Percentiles rank a stretch among this genome's conserved stretches.
These are phyloP conservation scores for Otatea glauca DNA, from an alignment of 176 grass and related monocot species.

Conservation along the genomic window DNA sequence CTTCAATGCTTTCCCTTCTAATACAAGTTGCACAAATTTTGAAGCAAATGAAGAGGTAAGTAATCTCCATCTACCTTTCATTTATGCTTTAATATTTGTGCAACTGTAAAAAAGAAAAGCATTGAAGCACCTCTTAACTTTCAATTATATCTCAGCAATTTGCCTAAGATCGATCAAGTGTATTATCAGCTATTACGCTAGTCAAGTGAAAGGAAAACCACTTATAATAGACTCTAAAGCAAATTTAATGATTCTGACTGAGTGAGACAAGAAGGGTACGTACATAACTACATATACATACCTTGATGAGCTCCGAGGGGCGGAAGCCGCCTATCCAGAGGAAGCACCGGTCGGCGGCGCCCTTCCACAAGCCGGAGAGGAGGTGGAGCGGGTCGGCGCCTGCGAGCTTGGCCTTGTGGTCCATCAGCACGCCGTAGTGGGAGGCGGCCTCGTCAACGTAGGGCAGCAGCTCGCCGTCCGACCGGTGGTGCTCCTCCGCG, in stretches of 20 bases:
- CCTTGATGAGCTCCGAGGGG: constrained; percentile 74
- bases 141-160: not conserved
- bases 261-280: not conserved
- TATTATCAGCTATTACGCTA: not conserved
- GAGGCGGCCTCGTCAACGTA: constrained; percentile 43
- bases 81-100: too few relatives aligned
- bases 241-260: not conserved
- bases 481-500: constrained; percentile 47
- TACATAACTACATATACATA: not conserved
- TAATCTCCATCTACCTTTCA: too few relatives aligned
- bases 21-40: too few relatives aligned
- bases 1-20: too few relatives aligned
- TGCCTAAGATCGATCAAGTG: not conserved
- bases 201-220: not conserved
- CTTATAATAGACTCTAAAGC: not conserved
- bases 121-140: too few relatives aligned
- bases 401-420: constrained; percentile 41
- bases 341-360: constrained; percentile 74
- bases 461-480: constrained; percentile 48
- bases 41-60: too few relatives aligned
- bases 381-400: constrained; percentile 64
- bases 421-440: constrained; percentile 55
- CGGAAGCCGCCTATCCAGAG: constrained; percentile 78
- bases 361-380: constrained; percentile 61
- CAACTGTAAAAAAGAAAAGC: too few relatives aligned